Conservation (phyloP, 176 grass and related monocot genomes). For the Carex cristatella region DNA sequence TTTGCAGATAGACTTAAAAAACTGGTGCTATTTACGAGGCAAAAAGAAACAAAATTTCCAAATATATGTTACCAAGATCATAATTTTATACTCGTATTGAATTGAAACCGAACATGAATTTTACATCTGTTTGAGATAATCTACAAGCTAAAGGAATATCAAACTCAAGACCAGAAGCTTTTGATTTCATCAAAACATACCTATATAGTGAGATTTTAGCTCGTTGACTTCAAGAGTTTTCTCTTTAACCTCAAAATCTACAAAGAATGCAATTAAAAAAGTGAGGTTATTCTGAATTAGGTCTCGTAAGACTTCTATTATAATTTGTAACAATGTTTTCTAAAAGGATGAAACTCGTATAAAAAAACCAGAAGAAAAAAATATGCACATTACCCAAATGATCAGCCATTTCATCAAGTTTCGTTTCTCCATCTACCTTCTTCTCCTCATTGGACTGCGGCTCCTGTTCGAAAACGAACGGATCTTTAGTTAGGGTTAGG, state of each 20-base stretch:
- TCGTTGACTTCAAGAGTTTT: conserved; percentile 2
- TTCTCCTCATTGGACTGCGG: background rate
- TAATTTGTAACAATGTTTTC: background rate
- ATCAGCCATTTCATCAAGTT: background rate
- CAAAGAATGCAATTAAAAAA: background rate
- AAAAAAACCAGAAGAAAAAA: conserved; percentile 25
- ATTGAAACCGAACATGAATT: background rate
- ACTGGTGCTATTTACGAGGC: background rate
- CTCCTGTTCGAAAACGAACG: background rate
- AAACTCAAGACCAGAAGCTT: background rate
- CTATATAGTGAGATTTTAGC: background rate
- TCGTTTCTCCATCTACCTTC: background rate
- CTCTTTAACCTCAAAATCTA: background rate
- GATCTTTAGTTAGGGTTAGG: conserved; percentile 2
- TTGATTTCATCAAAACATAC: background rate
- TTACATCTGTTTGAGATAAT: background rate
- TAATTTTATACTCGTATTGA: background rate
- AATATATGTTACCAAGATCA: background rate
- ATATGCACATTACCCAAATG: background rate
- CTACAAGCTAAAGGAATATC: background rate
- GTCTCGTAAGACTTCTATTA: conserved; percentile 2
- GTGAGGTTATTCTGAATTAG: background rate
- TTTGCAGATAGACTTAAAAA: background rate
- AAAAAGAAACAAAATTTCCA: background rate
- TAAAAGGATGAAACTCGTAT: background rate